These are phyloP conservation scores for Solanum aculeatissimum DNA, from an alignment of 305 asterid genomes.

Conservation along the genomic window DNA sequence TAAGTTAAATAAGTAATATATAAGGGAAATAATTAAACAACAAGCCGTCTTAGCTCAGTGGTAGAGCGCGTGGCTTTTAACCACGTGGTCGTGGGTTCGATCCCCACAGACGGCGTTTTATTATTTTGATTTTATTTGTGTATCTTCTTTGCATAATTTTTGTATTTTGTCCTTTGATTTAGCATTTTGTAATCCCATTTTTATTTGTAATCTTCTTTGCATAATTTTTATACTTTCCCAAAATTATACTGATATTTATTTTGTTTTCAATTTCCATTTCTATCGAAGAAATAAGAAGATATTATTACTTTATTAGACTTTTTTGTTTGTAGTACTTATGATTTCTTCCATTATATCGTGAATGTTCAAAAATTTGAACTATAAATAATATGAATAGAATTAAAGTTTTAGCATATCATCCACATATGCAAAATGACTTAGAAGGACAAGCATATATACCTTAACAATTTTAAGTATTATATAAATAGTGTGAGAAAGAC, in stretches of 20 bases:
- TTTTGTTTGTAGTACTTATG: neutral
- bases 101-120: constrained; percentile 61
- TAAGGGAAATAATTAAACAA: no score
- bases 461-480: no score
- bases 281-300: neutral
- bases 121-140: no score
- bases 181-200: constrained; percentile 8
- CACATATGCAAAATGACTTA: neutral
- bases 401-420: neutral
- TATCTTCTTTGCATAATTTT: no score
- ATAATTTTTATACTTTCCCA: no score
- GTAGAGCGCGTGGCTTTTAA: constrained; percentile 91
- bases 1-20: no score
- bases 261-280: neutral
- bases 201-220: no score
- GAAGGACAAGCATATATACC: neutral
- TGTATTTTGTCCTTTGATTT: neutral
- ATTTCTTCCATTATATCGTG: neutral
- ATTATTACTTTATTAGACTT: neutral
- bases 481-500: no score
- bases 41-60: constrained; percentile 9
- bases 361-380: neutral
- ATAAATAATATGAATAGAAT: neutral
- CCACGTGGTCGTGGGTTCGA: constrained; percentile 96
- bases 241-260: no score